These are phyloP conservation scores for Spergularia marina DNA, from an alignment of 148 eudicot species.

Conservation along the genomic window DNA sequence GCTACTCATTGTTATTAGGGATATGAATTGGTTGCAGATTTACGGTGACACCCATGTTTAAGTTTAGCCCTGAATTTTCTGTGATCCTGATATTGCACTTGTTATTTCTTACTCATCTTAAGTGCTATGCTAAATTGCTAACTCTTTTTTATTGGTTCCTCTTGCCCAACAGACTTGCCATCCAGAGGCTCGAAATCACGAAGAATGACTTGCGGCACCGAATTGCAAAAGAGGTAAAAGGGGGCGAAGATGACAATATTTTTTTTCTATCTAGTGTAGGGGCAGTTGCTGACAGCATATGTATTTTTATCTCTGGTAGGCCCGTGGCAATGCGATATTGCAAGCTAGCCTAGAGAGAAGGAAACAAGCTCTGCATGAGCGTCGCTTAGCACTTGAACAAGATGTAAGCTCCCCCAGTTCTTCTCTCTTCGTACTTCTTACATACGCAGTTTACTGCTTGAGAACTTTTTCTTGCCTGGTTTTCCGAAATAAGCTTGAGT, in stretches of 20 bases:
- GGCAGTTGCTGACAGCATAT: slow-evolving; percentile 16
- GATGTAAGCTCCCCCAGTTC: slow-evolving; percentile 50
- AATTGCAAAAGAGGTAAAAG: slow-evolving; percentile 87
- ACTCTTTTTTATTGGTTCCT: background rate
- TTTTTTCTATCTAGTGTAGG: background rate
- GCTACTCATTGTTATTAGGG: background rate
- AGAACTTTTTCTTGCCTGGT: background rate
- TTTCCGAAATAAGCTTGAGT: background rate
- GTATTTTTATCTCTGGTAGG: slow-evolving; percentile 43
- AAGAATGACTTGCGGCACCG: slow-evolving; percentile 88
- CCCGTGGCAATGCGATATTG: slow-evolving; percentile 92
- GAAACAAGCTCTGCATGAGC: slow-evolving; percentile 98
- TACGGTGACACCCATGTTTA: background rate
- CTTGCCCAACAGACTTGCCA: slow-evolving; percentile 59
- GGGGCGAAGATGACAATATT: background rate
- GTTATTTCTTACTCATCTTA: background rate
- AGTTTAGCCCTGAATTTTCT: background rate
- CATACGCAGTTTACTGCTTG: background rate
- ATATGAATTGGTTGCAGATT: background rate
- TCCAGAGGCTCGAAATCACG: slow-evolving; percentile 90
- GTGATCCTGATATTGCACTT: background rate
- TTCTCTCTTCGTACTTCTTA: background rate
- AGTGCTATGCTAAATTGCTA: background rate
- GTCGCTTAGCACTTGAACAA: slow-evolving; percentile 98
- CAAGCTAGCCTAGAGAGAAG: slow-evolving; percentile 99